Evolutionary conservation across 371 early-diverging fungal genomes (phyloP).

Genomic region (Circinella umbellata): DNA sequence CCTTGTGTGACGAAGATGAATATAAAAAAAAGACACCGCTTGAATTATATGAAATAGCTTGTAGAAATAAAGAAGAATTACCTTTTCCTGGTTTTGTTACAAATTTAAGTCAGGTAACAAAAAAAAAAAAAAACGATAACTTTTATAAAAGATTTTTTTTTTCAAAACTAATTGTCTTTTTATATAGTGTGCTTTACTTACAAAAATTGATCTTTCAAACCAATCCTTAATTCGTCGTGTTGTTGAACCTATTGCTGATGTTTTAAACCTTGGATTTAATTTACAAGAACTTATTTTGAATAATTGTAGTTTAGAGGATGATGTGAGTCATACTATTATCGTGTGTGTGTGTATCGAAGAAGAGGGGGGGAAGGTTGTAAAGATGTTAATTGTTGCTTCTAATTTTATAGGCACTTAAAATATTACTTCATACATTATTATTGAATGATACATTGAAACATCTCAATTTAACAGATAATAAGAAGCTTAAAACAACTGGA

Average conservation of each 20-base stretch:
- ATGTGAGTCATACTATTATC: constrained; percentile 36
- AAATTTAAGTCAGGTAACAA: constrained; percentile 30
- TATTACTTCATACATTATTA: constrained; percentile 63
- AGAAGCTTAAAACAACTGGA: constrained; percentile 55
- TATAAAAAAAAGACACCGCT: constrained; percentile 25
- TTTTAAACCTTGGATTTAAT: constrained; percentile 64
- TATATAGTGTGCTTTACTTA: constrained; percentile 23
- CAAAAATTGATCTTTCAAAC: constrained; percentile 53
- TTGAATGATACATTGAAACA: constrained; percentile 54
- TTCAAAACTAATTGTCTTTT: background rate
- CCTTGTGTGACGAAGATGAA: background rate
- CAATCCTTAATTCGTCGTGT: constrained; percentile 38
- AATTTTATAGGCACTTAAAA: constrained; percentile 45
- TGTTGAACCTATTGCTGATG: constrained; percentile 64
- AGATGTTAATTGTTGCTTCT: no score
- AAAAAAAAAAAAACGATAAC: no score
- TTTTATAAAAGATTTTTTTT: no score
- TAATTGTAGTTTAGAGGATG: constrained; percentile 71
- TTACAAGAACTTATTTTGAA: constrained; percentile 56
- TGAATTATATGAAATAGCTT: constrained; percentile 47
- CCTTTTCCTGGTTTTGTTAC: constrained; percentile 53
- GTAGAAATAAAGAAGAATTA: constrained; percentile 59
- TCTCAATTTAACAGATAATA: constrained; percentile 61
- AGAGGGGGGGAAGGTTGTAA: background rate
- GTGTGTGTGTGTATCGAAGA: no score